Evolutionary conservation across 345 rosid genomes (phyloP).

Genomic region (Boechera retrofracta): DNA sequence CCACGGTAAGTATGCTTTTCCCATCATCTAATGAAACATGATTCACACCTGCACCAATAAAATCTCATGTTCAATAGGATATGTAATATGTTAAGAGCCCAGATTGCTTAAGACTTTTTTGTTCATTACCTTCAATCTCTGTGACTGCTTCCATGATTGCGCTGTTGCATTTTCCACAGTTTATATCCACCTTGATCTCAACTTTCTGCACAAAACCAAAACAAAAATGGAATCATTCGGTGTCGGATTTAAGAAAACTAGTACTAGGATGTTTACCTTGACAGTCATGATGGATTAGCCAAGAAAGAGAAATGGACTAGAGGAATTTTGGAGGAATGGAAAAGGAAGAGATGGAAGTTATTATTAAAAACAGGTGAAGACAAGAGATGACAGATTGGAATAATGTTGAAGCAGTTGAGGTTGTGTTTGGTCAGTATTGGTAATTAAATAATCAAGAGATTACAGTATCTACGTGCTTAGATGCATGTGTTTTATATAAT

Average conservation of each 20-base stretch:
- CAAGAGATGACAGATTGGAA: slow-evolving; percentile 39
- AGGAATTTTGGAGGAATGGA: slow-evolving; percentile 22
- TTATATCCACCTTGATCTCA: slow-evolving; percentile 40
- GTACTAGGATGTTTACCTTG: slow-evolving; percentile 42
- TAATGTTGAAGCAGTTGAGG: slow-evolving; percentile 36
- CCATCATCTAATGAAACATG: slow-evolving; percentile 37
- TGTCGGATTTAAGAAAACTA: not conserved
- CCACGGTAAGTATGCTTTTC: slow-evolving; percentile 41
- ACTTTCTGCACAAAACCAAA: slow-evolving; percentile 31
- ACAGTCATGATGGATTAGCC: slow-evolving; percentile 38
- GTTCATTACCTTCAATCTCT: slow-evolving; percentile 37
- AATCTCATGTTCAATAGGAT: slow-evolving; percentile 5
- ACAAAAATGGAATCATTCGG: not conserved
- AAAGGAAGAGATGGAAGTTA: slow-evolving; percentile 21
- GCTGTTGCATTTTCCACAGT: slow-evolving; percentile 44
- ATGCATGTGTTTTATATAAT: slow-evolving; percentile 31
- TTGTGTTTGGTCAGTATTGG: slow-evolving; percentile 31
- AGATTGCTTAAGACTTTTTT: not conserved
- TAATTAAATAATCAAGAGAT: slow-evolving; percentile 29
- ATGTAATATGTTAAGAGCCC: not conserved
- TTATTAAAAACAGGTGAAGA: slow-evolving; percentile 33
- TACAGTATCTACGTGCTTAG: slow-evolving; percentile 28
- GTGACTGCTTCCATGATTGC: slow-evolving; percentile 46
- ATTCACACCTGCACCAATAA: slow-evolving; percentile 41
- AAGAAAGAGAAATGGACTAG: slow-evolving; percentile 15